Evolutionary conservation across 495 filamentous ascomycete genomes (phyloP), one percentile per base, ranked within the genome.

Genomic region (Lophiotrema nucula): DNA sequence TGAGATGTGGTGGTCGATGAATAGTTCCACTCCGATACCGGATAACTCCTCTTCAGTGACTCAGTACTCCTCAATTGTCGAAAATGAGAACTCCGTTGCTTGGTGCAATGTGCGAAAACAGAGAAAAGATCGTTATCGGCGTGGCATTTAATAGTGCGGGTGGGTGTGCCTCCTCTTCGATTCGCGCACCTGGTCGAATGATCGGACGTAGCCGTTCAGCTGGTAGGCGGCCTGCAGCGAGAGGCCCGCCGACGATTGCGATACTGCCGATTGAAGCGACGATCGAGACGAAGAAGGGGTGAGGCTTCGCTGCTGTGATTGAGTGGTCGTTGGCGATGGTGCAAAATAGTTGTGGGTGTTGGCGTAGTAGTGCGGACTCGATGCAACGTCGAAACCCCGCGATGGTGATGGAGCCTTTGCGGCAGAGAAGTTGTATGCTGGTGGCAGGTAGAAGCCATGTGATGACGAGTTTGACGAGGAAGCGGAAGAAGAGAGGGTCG

Each of bases 221-320:
- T 95, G 88, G 69, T 81, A 86, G 57, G 85, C 83, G 22, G 87
- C 83, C 70, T 89, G 86, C 48, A 87, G 84, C 16, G 90, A 88
- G 56, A 92, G 75, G 53, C 84, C 83, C 13, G 47, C 50, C 39
- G 76, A 71, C n/a, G 73, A 67, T 16, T 73, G 72, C 3, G 78
- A 76, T 16, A 76, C 80, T 69, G 85, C 88, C 49, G 83, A 81
- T 33, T 92, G 80, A 28, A 96, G 81, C 45, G 89, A 95, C 50
- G 88, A 88, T 65, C 89, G 87, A 5, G 91, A 96, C 24, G 86
- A 87, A 25, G 91, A 93, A 10, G 88, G 86, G 2, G 88, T 89
- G 33, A 92, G 77, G 21, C 69, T 71, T 35, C 67, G 61, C 26
- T 64, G 53, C 12, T 18, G 47, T 44, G 60, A 65, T 31, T 58